Conservation (phyloP, 805 yeast genomes). For the Scheffersomyces ergatensis region DNA sequence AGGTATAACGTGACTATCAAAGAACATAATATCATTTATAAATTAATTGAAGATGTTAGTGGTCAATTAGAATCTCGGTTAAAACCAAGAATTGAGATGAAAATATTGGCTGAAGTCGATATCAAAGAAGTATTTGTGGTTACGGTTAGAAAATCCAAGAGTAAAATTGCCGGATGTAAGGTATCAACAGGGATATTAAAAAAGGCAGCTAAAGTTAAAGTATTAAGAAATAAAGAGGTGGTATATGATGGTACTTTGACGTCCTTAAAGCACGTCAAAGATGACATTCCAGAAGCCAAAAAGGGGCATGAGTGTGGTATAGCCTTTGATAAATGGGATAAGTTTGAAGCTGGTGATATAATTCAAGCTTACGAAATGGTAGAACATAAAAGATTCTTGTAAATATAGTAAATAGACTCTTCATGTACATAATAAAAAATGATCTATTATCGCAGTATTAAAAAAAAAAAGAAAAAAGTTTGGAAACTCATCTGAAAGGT, state of each 20-base stretch:
- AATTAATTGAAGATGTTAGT: conserved; percentile 81
- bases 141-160: conserved; percentile 52
- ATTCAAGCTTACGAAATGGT: conserved; percentile 73
- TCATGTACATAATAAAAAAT: conserved; percentile 1
- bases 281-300: conserved; percentile 70
- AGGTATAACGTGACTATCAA: conserved; percentile 54
- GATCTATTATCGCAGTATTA: no score
- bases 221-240: conserved; percentile 49
- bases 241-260: conserved; percentile 59
- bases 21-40: conserved; percentile 79
- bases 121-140: conserved; percentile 73
- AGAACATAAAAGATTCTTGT: conserved; percentile 35
- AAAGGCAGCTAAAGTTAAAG: conserved; percentile 56
- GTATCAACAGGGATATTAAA: conserved; percentile 67
- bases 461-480: conserved; percentile 1
- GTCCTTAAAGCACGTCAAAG: conserved; percentile 78
- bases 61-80: conserved; percentile 57
- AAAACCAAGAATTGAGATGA: conserved; percentile 64
- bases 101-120: conserved; percentile 63
- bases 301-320: conserved; percentile 93
- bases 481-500: neutral
- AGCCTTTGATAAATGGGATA: conserved; percentile 64
- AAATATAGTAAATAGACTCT: conserved; percentile 8
- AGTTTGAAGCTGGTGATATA: conserved; percentile 70
- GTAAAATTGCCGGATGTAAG: conserved; percentile 84